Conservation (phyloP, 2,329 filamentous ascomycete species). For the Fusarium illudens region DNA sequence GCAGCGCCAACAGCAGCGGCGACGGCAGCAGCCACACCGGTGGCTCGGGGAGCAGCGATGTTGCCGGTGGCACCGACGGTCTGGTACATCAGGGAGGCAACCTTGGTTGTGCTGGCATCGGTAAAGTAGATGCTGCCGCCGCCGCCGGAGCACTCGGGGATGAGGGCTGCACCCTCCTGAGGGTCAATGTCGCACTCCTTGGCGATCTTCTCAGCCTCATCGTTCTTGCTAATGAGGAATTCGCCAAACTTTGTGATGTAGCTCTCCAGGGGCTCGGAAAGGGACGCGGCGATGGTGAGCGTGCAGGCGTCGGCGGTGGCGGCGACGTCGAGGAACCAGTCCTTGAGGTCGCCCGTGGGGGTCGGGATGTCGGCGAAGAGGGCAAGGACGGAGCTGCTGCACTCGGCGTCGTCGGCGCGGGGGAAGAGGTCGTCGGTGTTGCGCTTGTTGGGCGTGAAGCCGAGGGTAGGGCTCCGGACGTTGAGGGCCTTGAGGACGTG, state of each 20-base stretch:
- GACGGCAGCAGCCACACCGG: constrained; percentile 3
- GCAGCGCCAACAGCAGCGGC: constrained; percentile 15
- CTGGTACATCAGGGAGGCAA: constrained; percentile 2
- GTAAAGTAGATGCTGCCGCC: constrained; percentile 18
- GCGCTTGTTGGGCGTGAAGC: constrained; percentile 24
- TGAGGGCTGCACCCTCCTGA: background rate
- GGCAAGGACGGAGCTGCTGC: background rate
- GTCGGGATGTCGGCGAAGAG: background rate
- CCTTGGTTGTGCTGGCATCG: constrained; percentile 15
- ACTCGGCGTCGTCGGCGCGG: background rate
- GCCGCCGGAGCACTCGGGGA: background rate
- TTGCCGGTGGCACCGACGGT: constrained; percentile 1
- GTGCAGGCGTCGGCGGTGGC: constrained; percentile 13
- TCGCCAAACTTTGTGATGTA: constrained; percentile 18
- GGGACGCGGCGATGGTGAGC: constrained; percentile 14
- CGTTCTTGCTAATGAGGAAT: constrained; percentile 1
- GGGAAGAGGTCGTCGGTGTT: background rate
- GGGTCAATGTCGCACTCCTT: constrained; percentile 12
- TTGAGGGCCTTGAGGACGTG: constrained; percentile 28
- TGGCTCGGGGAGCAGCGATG: background rate
- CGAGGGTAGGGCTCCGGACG: constrained; percentile 11
- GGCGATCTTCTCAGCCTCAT: constrained; percentile 1
- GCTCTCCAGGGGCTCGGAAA: constrained; percentile 15
- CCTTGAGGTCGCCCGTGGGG: background rate
- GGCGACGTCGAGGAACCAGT: background rate